Conservation (phyloP, 495 filamentous ascomycete genomes). For the Venustampulla echinocandica region DNA sequence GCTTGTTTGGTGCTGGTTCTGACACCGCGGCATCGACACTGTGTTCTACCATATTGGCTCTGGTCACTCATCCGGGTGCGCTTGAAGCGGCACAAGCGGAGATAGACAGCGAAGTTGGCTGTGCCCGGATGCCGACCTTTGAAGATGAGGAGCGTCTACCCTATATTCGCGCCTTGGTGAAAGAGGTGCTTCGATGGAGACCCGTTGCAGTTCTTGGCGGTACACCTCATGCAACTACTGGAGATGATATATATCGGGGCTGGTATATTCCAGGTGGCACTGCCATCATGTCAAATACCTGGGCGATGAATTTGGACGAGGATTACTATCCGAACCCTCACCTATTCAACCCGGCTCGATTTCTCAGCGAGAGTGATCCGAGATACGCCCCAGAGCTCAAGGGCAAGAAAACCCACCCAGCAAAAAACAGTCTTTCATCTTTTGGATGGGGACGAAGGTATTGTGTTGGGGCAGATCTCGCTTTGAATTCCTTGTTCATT, state of each 20-base stretch:
- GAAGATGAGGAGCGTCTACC: constrained; percentile 36
- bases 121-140: constrained; percentile 34
- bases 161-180: constrained; percentile 37
- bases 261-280: constrained; percentile 44
- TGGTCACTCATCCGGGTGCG: constrained; percentile 34
- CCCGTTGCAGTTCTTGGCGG: constrained; percentile 45
- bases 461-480: constrained; percentile 40
- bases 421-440: constrained; percentile 34
- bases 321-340: constrained; percentile 50
- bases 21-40: constrained; percentile 49
- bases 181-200: constrained; percentile 45
- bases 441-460: constrained; percentile 45
- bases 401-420: constrained; percentile 29
- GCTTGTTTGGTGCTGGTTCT: constrained; percentile 55
- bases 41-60: constrained; percentile 37
- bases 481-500: constrained; percentile 36
- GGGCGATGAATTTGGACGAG: constrained; percentile 58
- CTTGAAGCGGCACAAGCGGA: constrained; percentile 37
- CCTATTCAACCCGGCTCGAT: constrained; percentile 45
- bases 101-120: constrained; percentile 38
- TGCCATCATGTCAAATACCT: constrained; percentile 38
- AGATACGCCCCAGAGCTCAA: constrained; percentile 5
- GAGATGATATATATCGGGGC: constrained; percentile 45
- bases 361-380: constrained; percentile 30
- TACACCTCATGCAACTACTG: constrained; percentile 48